A percentile compares a stretch with the other conserved stretches of the same genome.
These are phyloP conservation scores for Metarhizium album DNA, from an alignment of 2,329 filamentous ascomycete genomes.

Conservation along the genomic window DNA sequence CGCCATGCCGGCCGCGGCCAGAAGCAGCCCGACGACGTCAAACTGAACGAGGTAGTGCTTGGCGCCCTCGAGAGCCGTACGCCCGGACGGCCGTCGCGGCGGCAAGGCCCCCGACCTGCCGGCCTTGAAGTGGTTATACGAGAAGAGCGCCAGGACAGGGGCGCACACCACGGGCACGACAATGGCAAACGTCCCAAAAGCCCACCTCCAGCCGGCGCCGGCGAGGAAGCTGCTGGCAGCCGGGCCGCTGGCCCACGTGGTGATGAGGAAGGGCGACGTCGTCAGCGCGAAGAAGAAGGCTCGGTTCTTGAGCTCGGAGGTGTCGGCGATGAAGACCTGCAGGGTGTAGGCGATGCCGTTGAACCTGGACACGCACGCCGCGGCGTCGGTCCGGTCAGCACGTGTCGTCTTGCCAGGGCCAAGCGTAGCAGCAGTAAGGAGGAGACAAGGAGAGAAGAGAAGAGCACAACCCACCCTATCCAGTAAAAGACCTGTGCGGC, in stretches of 20 bases:
- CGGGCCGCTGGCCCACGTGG: conserved; percentile 19
- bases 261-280: conserved; percentile 25
- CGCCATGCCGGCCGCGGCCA: conserved; percentile 36
- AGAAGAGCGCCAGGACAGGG: conserved; percentile 14
- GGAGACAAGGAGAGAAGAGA: background rate
- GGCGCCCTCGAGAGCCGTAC: conserved; percentile 31
- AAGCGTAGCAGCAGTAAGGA: background rate
- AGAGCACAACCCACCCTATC: conserved; percentile 27
- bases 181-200: conserved; percentile 47
- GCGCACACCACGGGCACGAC: conserved; percentile 36
- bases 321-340: conserved; percentile 22
- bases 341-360: conserved; percentile 19
- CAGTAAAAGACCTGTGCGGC: conserved; percentile 44
- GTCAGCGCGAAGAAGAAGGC: conserved; percentile 21
- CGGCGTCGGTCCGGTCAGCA: too few species aligned
- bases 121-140: conserved; percentile 13
- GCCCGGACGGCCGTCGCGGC: conserved; percentile 15
- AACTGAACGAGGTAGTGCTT: conserved; percentile 17
- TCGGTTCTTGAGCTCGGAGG: conserved; percentile 19
- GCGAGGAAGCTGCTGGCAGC: conserved; percentile 16
- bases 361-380: conserved; percentile 1
- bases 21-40: conserved; percentile 33
- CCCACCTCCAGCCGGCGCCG: conserved; percentile 19
- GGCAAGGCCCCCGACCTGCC: conserved; percentile 11
- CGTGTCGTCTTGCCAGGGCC: too few species aligned